phyloP scores from a whole-genome alignment of 345 rosid species.

The Eucalyptus victrix region DNA sequence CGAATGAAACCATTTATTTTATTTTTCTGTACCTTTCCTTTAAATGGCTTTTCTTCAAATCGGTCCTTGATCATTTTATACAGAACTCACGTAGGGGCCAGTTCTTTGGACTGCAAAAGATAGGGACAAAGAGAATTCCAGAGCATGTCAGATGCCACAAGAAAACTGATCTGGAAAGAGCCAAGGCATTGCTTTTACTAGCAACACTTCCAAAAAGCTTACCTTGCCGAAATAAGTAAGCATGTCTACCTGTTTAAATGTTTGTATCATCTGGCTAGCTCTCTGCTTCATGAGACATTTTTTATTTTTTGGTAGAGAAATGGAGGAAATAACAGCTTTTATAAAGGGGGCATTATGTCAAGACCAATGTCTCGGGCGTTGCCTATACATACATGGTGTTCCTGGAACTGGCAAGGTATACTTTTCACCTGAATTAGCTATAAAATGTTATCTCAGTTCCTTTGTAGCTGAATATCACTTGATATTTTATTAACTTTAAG shows the following conservation, averaged over 20 bases:
- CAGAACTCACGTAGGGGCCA: conserved; percentile 72
- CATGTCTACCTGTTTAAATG: not conserved
- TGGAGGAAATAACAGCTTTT: conserved; percentile 78
- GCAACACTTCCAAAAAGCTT: conserved; percentile 75
- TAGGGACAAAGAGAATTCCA: conserved; percentile 78
- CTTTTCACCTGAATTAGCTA: not conserved
- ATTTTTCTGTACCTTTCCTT: not conserved
- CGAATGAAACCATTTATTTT: conserved; percentile 3
- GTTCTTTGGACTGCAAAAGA: conserved; percentile 76
- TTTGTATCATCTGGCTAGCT: not conserved
- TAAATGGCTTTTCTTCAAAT: not conserved
- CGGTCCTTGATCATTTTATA: not conserved
- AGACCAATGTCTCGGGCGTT: conserved; percentile 85
- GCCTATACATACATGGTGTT: conserved; percentile 94
- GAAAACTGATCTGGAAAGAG: conserved; percentile 79
- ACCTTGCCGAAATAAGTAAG: conserved; percentile 84
- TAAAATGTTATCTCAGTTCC: not conserved
- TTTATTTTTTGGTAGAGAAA: conserved; percentile 34
- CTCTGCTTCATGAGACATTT: not conserved
- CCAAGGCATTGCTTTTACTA: conserved; percentile 71
- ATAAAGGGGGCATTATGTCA: conserved; percentile 80
- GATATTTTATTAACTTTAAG: not conserved
- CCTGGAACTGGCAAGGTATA: conserved; percentile 94
- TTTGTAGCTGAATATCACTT: not conserved
- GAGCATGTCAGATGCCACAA: conserved; percentile 83